Base-by-base conservation (phyloP, 495 filamentous ascomycete species). In the Filosporella fistucella region DNA sequence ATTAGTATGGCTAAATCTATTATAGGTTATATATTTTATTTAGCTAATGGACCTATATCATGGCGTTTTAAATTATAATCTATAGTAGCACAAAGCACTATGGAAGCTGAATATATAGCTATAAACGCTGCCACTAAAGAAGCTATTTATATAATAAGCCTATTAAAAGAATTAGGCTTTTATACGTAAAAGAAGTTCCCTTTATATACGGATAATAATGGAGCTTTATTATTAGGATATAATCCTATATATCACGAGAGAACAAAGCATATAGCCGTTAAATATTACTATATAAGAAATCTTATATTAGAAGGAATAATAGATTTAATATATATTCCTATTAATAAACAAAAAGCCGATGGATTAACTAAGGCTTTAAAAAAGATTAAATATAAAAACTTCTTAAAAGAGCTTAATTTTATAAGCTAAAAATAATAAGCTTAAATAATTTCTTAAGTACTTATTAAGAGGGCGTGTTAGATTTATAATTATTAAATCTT, bases 271-370 rank as follows among this genome's bases (percentile, higher is more conserved):
- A 47, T 52, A 46, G 33, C 20, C 2, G 42, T 52, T 22, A 40
- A 46, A 40, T 54, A 54, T 33, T 33, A 54, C 26, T 54, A 48
- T 45, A 54, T 54, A 37, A 45, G 45, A 20, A 16, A 54, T 12
- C 18, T 46, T 11, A 49, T 54, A 28, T n/a, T 20, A 25, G 23
- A 54, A 34, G 51, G 51, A 17, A 21, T 41, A 18, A 45, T 54
- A 39, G 39, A 48, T 22, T 45, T 54, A 30, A 26, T 39, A 24
- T 54, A 49, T 54, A 49, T 54, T 9, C 13, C 18, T 38, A 44
- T 33, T 29, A 26, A 38, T 28, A 17, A 45, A 5, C 16, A 41
- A 33, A 45, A 45, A 32, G 44, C 45, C 12, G 28, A 54, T 18
- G 39, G 51, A 1, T 36, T 54, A 26, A 54, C 51, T 33, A 54